Conservation (phyloP, 352 stramenopile genomes). For the Phytophthora sp. region DNA sequence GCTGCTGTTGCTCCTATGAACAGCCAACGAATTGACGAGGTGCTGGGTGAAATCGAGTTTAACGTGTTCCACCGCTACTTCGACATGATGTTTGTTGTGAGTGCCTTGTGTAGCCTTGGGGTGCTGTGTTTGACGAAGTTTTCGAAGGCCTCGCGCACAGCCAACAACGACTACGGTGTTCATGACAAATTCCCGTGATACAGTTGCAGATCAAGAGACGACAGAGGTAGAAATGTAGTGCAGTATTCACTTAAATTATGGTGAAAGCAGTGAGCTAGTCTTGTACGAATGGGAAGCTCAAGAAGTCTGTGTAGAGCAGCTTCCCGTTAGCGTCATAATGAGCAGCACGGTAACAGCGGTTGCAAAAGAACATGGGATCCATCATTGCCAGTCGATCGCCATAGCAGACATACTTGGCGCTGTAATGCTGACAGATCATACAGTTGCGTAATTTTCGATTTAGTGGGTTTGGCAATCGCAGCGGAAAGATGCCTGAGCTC, state of each 20-base stretch:
- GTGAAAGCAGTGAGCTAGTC: slow-evolving; percentile 41
- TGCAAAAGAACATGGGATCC: slow-evolving; percentile 83
- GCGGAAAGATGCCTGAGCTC: slow-evolving; percentile 47
- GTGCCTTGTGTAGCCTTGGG: slow-evolving; percentile 64
- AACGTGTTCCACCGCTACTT: slow-evolving; percentile 87
- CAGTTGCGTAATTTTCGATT: slow-evolving; percentile 66
- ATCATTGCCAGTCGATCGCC: slow-evolving; percentile 64
- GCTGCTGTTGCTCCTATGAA: not conserved
- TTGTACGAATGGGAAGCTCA: slow-evolving; percentile 76
- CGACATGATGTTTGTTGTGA: slow-evolving; percentile 87
- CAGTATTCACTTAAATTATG: slow-evolving; percentile 31
- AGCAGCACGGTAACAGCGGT: slow-evolving; percentile 71
- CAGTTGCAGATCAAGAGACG: not conserved
- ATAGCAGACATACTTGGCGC: slow-evolving; percentile 81
- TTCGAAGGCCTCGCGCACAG: slow-evolving; percentile 78
- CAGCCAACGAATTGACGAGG: slow-evolving; percentile 81
- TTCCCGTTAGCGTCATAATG: slow-evolving; percentile 64
- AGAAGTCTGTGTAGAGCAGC: slow-evolving; percentile 72
- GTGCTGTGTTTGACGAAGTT: slow-evolving; percentile 73
- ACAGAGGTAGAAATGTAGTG: slow-evolving; percentile 9
- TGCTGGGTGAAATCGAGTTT: slow-evolving; percentile 85
- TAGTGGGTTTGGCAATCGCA: slow-evolving; percentile 64
- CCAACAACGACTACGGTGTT: slow-evolving; percentile 72
- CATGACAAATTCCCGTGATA: slow-evolving; percentile 84
- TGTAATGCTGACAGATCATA: slow-evolving; percentile 78